These are phyloP conservation scores for Wickerhamomyces sp. DNA, from an alignment of 1,139 yeast genomes.

Conservation along the genomic window DNA sequence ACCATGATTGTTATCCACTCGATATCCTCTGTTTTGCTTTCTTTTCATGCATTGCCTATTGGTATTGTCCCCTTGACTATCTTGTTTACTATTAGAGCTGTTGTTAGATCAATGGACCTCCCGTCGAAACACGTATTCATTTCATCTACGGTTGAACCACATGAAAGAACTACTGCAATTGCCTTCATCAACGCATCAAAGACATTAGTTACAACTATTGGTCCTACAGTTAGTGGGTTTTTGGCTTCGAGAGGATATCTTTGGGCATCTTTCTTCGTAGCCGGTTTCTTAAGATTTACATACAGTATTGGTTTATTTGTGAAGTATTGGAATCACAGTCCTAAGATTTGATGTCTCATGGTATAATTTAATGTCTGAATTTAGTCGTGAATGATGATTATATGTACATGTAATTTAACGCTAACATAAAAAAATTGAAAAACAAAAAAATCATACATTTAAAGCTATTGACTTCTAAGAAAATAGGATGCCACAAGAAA, in stretches of 20 bases:
- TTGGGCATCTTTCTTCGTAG: slow-evolving; percentile 55
- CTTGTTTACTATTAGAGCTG: slow-evolving; percentile 24
- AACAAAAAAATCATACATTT: too few species aligned
- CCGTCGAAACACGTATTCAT: slow-evolving; percentile 83
- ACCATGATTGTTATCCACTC: slow-evolving; percentile 44
- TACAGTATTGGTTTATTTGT: slow-evolving; percentile 40
- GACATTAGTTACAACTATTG: slow-evolving; percentile 75
- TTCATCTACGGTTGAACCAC: slow-evolving; percentile 59
- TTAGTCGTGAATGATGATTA: too few species aligned
- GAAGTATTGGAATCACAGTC: slow-evolving; percentile 27
- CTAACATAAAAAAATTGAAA: too few species aligned
- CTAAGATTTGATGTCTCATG: background rate
- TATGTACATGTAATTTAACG: too few species aligned
- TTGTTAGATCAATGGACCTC: slow-evolving; percentile 69
- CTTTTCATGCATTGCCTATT: slow-evolving; percentile 41
- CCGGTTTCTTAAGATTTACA: slow-evolving; percentile 35
- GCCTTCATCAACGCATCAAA: slow-evolving; percentile 83
- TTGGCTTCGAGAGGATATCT: slow-evolving; percentile 53
- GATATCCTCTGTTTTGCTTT: slow-evolving; percentile 35
- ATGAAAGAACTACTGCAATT: slow-evolving; percentile 74
- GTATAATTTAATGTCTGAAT: too few species aligned
- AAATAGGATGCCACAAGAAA: too few species aligned
- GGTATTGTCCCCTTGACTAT: slow-evolving; percentile 26
- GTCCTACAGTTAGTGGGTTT: slow-evolving; percentile 75
- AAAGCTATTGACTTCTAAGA: too few species aligned